Percentiles rank a stretch among this genome's conserved stretches.
Evolutionary conservation across 1,139 yeast species (phyloP).

Genomic region (Nakaseomyces uthaithaninus): DNA sequence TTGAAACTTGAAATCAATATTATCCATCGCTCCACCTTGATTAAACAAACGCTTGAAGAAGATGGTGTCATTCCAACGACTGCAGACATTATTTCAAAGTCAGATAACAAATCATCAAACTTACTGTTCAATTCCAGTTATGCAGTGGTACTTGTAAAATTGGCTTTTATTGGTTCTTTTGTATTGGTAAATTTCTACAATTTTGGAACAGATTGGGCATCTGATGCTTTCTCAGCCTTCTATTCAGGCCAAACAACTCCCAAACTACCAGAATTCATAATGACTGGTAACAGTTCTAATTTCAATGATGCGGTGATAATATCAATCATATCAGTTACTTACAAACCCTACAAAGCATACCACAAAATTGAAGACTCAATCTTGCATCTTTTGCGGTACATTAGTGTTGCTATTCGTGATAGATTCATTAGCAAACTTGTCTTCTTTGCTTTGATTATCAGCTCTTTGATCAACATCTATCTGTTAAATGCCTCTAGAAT

Average conservation of each 20-base stretch:
- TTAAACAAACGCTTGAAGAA: conserved; percentile 81
- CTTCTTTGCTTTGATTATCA: conserved; percentile 62
- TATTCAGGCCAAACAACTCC: conserved; percentile 24
- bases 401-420: conserved; percentile 74
- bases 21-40: conserved; percentile 75
- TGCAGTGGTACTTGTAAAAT: conserved; percentile 53
- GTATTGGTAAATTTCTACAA: conserved; percentile 70
- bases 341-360: conserved; percentile 56
- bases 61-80: conserved; percentile 79
- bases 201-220: conserved; percentile 62
- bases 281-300: conserved; percentile 13
- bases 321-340: conserved; percentile 59
- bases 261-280: conserved; percentile 23
- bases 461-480: conserved; percentile 76
- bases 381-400: conserved; percentile 43
- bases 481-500: conserved; percentile 68
- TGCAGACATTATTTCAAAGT: conserved; percentile 61
- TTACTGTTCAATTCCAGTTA: conserved; percentile 30
- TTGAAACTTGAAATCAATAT: conserved; percentile 84
- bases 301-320: conserved; percentile 39
- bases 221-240: conserved; percentile 40
- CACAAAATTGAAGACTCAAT: conserved; percentile 61
- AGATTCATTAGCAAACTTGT: conserved; percentile 72
- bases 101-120: conserved; percentile 31
- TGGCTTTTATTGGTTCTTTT: conserved; percentile 60